Evolutionary conservation across 2,329 filamentous ascomycete genomes (phyloP).

Genomic region (Phyllosticta capitalensis): DNA sequence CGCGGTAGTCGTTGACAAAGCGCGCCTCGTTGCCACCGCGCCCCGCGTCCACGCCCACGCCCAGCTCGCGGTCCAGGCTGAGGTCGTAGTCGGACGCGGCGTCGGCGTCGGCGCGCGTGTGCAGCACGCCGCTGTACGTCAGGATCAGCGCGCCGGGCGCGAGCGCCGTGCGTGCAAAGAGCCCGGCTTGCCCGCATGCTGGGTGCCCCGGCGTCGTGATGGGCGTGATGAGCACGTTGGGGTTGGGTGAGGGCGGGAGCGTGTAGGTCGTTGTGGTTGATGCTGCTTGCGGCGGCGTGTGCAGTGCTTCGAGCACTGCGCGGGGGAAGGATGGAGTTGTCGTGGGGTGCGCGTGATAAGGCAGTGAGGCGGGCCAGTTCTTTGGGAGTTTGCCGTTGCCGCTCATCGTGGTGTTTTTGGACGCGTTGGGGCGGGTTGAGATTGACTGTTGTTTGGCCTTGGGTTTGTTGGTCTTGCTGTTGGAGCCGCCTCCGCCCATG

Average conservation of each 20-base stretch:
- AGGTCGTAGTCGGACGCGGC: constrained; percentile 42
- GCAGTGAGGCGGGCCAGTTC: not conserved
- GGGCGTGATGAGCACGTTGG: constrained; percentile 32
- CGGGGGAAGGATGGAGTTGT: not conserved
- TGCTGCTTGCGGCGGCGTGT: not conserved
- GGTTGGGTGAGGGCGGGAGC: constrained; percentile 20
- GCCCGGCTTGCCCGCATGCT: constrained; percentile 38
- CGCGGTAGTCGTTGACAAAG: constrained; percentile 46
- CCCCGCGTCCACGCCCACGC: constrained; percentile 40
- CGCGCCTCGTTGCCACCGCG: constrained; percentile 42
- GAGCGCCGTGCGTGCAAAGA: constrained; percentile 38
- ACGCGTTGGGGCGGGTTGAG: not conserved
- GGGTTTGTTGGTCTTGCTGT: not conserved
- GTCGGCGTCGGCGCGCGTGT: constrained; percentile 34
- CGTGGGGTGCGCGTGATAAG: not conserved
- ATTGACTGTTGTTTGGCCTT: not conserved
- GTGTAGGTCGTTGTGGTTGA: not conserved
- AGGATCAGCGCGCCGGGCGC: constrained; percentile 38
- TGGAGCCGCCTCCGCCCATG: not conserved
- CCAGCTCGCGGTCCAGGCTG: constrained; percentile 39
- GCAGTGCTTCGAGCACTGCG: not conserved
- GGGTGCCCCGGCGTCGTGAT: constrained; percentile 37
- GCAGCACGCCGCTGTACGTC: constrained; percentile 41
- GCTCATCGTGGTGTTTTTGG: not conserved
- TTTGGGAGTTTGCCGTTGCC: not conserved